Evolutionary conservation across 2,329 filamentous ascomycete genomes (phyloP).

Genomic region (Ophiostoma sp.): DNA sequence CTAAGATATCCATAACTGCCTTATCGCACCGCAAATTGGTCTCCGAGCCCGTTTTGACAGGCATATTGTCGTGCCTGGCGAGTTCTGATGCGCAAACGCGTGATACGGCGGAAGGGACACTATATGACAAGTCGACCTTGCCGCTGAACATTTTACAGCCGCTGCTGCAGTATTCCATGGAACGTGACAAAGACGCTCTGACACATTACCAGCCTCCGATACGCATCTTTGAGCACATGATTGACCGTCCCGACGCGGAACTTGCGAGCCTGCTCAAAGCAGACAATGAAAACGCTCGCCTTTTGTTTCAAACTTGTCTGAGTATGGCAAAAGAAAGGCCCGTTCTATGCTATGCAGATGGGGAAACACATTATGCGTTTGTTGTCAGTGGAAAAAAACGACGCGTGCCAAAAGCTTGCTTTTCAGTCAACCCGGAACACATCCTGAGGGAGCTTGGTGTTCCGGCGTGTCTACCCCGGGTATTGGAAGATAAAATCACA

Average conservation of each 20-base stretch:
- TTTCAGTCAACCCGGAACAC: neutral
- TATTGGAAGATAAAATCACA: neutral
- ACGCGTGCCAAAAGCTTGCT: neutral
- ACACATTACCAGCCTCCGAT: fast-evolving
- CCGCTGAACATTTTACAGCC: neutral
- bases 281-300: neutral
- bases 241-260: neutral
- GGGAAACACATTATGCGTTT: neutral
- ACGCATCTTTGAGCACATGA: neutral
- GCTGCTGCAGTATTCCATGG: neutral
- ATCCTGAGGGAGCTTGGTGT: neutral
- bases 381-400: neutral
- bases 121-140: neutral
- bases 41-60: neutral
- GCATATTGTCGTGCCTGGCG: neutral
- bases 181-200: neutral
- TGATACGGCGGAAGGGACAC: neutral
- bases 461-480: neutral
- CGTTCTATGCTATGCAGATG: neutral
- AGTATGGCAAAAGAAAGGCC: neutral
- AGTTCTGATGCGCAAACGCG: neutral
- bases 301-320: neutral
- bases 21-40: neutral
- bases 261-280: neutral
- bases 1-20: neutral